phyloP scores from a whole-genome alignment of 176 grass and related monocot genomes.

The Phoenix roebelenii region DNA sequence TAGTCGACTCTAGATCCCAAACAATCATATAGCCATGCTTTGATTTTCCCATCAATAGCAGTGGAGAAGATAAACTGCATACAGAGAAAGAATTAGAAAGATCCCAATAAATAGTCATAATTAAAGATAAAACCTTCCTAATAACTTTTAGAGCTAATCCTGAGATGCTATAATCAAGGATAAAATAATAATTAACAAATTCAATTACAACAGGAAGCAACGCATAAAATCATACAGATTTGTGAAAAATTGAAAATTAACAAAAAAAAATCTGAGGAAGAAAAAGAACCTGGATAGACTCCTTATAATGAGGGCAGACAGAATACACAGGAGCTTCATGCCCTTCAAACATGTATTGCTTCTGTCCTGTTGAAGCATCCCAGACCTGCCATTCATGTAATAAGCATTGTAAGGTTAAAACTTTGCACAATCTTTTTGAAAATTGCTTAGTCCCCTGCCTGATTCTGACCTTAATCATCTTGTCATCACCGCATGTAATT shows the following conservation, averaged over 20 bases:
- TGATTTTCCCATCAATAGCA: constrained; percentile 98
- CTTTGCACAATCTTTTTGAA: no score
- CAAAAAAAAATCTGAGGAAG: neutral
- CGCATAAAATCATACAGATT: no score
- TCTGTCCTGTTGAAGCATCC: constrained; percentile 91
- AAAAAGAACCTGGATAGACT: constrained; percentile 82
- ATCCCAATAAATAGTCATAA: neutral
- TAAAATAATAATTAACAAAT: no score
- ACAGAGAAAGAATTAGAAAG: constrained; percentile 9
- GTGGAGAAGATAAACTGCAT: constrained; percentile 98
- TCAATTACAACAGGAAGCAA: no score
- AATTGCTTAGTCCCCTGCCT: neutral
- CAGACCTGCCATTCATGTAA: constrained; percentile 60
- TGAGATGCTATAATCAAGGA: no score
- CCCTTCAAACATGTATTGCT: constrained; percentile 96
- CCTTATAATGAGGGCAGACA: constrained; percentile 98
- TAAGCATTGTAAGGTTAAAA: neutral
- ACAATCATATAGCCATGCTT: constrained; percentile 98
- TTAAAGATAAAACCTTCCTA: neutral
- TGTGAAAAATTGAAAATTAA: no score
- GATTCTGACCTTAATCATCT: constrained; percentile 73
- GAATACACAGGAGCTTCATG: constrained; percentile 95
- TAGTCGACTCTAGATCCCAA: constrained; percentile 97
- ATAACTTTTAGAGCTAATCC: neutral
- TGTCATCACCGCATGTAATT: constrained; percentile 98